Evolutionary conservation across 257 asterid genomes (phyloP), one percentile per base, ranked within the genome.

Genomic region (Solanum clarkiae): DNA sequence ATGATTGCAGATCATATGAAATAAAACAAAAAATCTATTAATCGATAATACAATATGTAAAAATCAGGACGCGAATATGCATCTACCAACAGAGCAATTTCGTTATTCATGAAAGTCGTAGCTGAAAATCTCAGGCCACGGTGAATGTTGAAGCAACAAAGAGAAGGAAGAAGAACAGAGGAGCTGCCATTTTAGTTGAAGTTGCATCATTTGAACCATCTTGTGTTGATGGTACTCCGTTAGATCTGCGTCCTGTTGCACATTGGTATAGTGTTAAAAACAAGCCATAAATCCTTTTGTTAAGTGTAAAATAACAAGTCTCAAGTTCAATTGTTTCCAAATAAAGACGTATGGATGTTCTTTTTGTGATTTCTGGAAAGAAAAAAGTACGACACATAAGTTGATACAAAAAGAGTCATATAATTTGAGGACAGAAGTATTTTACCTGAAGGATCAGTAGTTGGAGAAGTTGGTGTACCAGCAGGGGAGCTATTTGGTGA

Each of bases 401-500:
- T 66, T 66, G 74, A 15, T 32, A 29, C 0, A 7, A 1, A 66
- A 7, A 7, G 47, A 66, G 71, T 63, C 26, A 20, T 63, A 4
- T 1, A 60, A 55, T 12, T 26, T 29, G 54, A 57, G 10, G 80
- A 29, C 1, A 40, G n/a, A 42, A 14, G 6, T 7, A 7, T 5
- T 20, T 26, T 72, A 72, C 80, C 81, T 74, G 81, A 26, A 51
- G 16, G 5, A 72, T 71, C 56, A 17, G 45, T 13, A 68, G 56
- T n/a, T 63, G 71, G 71, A 63, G 71, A 11, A 66, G 3, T 29
- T 77, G 82, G 62, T 16, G 82, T 16, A 51, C 82, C 82, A 15
- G 82, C 44, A 13, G 98, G 95, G 70, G 95, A 90, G 63, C 86
- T 92, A 51, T 91, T 74, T 49, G 98, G 98, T 84, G 98, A 88